Evolutionary conservation across 441 rosid species (phyloP).

Genomic region (Populus hybrid): DNA sequence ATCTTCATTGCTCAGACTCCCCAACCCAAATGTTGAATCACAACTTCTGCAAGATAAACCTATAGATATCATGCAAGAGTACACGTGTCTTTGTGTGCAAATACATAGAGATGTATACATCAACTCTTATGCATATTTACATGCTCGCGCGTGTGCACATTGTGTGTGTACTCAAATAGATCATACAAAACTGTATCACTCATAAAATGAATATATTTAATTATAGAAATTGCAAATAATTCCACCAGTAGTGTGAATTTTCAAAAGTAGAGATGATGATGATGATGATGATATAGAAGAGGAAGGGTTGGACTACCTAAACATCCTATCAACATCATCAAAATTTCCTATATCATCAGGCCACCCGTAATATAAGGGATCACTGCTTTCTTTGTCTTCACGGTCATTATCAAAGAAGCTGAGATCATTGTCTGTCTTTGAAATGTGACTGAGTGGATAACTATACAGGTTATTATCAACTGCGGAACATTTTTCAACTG

Average conservation of each 20-base stretch:
- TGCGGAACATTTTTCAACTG: slow-evolving; percentile 41
- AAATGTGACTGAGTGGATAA: slow-evolving; percentile 51
- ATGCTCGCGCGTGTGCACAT: too few species aligned
- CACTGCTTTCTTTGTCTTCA: slow-evolving; percentile 57
- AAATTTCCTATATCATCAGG: slow-evolving; percentile 73
- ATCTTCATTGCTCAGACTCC: slow-evolving; percentile 61
- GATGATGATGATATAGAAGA: not conserved
- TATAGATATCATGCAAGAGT: not conserved
- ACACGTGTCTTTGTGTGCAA: not conserved
- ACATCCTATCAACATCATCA: slow-evolving; percentile 90
- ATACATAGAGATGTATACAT: not conserved
- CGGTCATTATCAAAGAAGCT: slow-evolving; percentile 49
- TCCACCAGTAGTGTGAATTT: not conserved
- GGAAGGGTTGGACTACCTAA: slow-evolving; percentile 45
- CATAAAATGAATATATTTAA: too few species aligned
- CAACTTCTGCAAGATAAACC: slow-evolving; percentile 58
- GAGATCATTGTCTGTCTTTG: slow-evolving; percentile 50
- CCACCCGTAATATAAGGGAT: slow-evolving; percentile 73
- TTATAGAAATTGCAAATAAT: not conserved
- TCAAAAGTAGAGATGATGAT: not conserved
- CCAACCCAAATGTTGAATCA: slow-evolving; percentile 76
- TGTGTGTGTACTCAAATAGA: too few species aligned
- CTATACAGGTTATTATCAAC: slow-evolving; percentile 35
- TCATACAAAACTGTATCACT: too few species aligned
- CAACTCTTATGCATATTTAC: not conserved